These are phyloP conservation scores for Penicillium oxalicum DNA, from an alignment of 2,329 filamentous ascomycete species.

Conservation along the genomic window DNA sequence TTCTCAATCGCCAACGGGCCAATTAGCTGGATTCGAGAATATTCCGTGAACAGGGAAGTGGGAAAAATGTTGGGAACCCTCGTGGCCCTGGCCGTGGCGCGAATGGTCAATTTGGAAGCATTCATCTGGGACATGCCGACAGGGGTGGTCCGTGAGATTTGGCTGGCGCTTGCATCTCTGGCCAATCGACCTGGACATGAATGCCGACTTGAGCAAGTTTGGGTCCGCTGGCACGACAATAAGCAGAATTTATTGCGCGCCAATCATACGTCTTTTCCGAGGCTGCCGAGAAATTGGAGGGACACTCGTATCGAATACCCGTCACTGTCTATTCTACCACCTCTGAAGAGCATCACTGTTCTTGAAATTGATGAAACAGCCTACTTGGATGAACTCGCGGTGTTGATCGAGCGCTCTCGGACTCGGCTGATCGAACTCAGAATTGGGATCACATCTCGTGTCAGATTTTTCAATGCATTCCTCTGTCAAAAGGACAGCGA, in stretches of 20 bases:
- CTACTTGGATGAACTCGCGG: slow-evolving; percentile 76
- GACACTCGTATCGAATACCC: slow-evolving; percentile 66
- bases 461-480: slow-evolving; percentile 24
- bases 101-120: slow-evolving; percentile 74
- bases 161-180: slow-evolving; percentile 68
- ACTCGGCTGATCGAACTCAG: slow-evolving; percentile 63
- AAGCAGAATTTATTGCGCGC: slow-evolving; percentile 38
- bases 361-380: slow-evolving; percentile 77
- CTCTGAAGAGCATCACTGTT: slow-evolving; percentile 68
- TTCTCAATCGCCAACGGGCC: slow-evolving; percentile 83
- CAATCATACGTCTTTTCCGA: slow-evolving; percentile 10
- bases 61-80: slow-evolving; percentile 86
- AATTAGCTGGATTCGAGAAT: slow-evolving; percentile 70
- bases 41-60: slow-evolving; percentile 73
- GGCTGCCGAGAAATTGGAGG: slow-evolving; percentile 35
- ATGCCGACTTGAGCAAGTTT: slow-evolving; percentile 66
- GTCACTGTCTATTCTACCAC: slow-evolving; percentile 70
- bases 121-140: slow-evolving; percentile 91
- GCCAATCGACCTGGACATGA: slow-evolving; percentile 56
- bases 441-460: slow-evolving; percentile 58
- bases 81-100: slow-evolving; percentile 69
- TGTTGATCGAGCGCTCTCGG: slow-evolving; percentile 66
- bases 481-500: slow-evolving; percentile 12
- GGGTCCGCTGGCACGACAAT: slow-evolving; percentile 81
- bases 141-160: slow-evolving; percentile 72